Base-by-base conservation (phyloP, 2,329 filamentous ascomycete species). In the Xylariomycetidae sp. region DNA sequence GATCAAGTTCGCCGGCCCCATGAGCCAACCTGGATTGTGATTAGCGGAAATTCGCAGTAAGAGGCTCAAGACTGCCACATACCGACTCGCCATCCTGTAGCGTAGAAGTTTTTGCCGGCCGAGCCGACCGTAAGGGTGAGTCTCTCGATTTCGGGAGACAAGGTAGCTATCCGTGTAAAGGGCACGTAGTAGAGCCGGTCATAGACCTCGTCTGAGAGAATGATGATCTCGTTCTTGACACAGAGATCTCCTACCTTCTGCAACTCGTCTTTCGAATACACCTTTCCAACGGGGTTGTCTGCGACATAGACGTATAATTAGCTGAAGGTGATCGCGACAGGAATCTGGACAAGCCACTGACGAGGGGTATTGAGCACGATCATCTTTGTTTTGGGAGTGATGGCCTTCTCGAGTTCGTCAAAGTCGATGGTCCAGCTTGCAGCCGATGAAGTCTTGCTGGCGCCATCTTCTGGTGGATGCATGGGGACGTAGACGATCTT, bases 21-120 rank as follows among this genome's bases (percentile, higher is more conserved):
- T 92, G 23, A 98, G 70, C 80, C 90, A 98, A 35, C 92, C 86
- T 47, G 16, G 16, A 16, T 6, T 32, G 15, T 29, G 22, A 13
- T 35, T 22, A 37, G 27, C 10, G 18, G 23, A 12, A 16, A 13
- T 6, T 12, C 11, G 10, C 16, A 37, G 5, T 14, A 19, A 16
- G 8, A 26, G 15, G n/a, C 3, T 16, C 9, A 6, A 25, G 8
- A 23, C 16, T 6, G n/a, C 19, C 12, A 54, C 67, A 13, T 49
- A 67, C 69, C 77, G 4, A 97, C 89, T 37, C 92, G 82, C 92
- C 92, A 98, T 30, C 92, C 92, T 0, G 92, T 98, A 36, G 87
- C 88, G 56, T 97, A 97, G 63, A 98, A 98, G 69, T 92, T 94
- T 74, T 98, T 98, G 50, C 92, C 92, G 1, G 88, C 92, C 1